phyloP scores from a whole-genome alignment of 1,284 basidiomycete genomes.

The Termitomyces sp. region DNA sequence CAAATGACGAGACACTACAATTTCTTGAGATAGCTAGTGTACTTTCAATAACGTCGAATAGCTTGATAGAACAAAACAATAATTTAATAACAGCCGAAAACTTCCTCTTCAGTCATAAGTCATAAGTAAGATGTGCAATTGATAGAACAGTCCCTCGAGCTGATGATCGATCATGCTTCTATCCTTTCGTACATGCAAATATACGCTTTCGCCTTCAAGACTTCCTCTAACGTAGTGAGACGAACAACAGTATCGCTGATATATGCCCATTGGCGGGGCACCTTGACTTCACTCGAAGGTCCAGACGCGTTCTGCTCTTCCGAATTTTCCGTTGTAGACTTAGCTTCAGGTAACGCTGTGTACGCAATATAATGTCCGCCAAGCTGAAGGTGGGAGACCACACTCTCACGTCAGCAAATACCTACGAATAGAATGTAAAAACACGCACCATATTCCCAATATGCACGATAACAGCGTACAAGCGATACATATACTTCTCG shows the following conservation, averaged over 20 bases:
- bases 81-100: not conserved
- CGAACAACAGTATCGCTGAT: constrained; percentile 83
- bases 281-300: constrained; percentile 11
- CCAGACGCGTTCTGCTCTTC: constrained; percentile 1
- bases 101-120: no score
- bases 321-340: constrained; percentile 8
- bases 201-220: constrained; percentile 86
- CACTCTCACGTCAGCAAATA: constrained; percentile 11
- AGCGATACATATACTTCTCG: constrained; percentile 62
- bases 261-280: constrained; percentile 79
- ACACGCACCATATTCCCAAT: constrained; percentile 76
- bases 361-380: constrained; percentile 86
- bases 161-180: constrained; percentile 6
- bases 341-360: constrained; percentile 50
- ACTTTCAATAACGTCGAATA: not conserved
- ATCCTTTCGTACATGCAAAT: constrained; percentile 84
- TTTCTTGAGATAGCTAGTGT: not conserved
- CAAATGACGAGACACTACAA: not conserved
- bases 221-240: constrained; percentile 79
- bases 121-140: not conserved
- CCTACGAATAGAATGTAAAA: not conserved
- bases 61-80: not conserved
- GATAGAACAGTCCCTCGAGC: not conserved
- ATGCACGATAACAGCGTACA: constrained; percentile 88
- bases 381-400: constrained; percentile 37